Base-by-base conservation (phyloP, 2,329 filamentous ascomycete species). In the Trichoderma asperellum region DNA sequence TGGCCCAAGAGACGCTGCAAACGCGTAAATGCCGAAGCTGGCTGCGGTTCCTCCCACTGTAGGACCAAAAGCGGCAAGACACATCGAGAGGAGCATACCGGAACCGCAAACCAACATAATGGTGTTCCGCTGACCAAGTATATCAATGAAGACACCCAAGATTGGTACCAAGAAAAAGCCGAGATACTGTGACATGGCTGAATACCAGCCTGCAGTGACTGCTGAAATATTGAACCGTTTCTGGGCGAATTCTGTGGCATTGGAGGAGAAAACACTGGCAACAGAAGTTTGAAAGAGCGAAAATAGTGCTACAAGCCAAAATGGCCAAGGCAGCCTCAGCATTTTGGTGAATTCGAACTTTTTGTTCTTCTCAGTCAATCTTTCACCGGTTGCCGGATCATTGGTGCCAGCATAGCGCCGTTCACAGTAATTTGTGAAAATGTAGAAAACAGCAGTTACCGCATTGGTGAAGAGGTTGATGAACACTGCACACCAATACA, bases 381-480 rank as follows among this genome's bases (percentile, higher is more conserved):
- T 80, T 72, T 90, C 87, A 0, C 87, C 85, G 0, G 88, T 89
- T 0, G 87, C 86, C 0, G 83, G 84, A 65, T 90, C 88, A 0
- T 78, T 75, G 1, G 81, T 81, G 2, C 82, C 82, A 1, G 76
- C 73, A 63, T 84, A 89, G 29, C 79, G 80, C 29, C 79, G 80
- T 37, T 84, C 81, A 49, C 82, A 83, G 75, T 83, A 85, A 11
- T 80, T 80, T 0, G 83, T 87, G 73, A 89, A 89, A 72, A 83
- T 82, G 78, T 83, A 88, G 75, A 89, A 89, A 11, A 80, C 76
- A 0, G 82, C 64, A 0, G 87, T 88, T 1, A 83, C 81, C 0
- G 83, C 74, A 66, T 90, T 89, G 10, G 87, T 89, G 71, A 90
- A 89, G 2, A 90, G 69, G 69, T 89, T 89, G 85, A 89, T 89